phyloP scores from a whole-genome alignment of 345 rosid genomes.

The Brassica nigra region DNA sequence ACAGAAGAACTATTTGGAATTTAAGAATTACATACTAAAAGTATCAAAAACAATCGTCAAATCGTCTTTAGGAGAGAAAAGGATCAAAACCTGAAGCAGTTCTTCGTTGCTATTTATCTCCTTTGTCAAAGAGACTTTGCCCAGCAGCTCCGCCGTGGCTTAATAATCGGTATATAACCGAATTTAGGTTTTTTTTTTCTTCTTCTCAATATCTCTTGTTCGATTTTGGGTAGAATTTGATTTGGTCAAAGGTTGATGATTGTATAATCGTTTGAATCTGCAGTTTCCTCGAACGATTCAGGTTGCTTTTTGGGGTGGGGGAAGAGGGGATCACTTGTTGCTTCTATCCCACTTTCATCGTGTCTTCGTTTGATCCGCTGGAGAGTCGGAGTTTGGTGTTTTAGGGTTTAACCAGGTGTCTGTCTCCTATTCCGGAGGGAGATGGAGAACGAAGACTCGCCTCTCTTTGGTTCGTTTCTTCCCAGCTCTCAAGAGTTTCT shows the following conservation, averaged over 20 bases:
- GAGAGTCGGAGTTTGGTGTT: conserved; percentile 53
- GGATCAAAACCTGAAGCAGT: background rate
- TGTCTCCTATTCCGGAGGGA: background rate
- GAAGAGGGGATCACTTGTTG: conserved; percentile 18
- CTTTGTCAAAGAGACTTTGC: conserved; percentile 19
- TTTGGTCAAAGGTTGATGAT: background rate
- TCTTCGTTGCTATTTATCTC: background rate
- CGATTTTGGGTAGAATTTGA: background rate
- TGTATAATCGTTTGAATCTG: background rate
- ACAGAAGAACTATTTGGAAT: background rate
- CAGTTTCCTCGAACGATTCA: conserved; percentile 16
- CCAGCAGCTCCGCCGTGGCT: conserved; percentile 14
- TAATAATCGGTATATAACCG: background rate
- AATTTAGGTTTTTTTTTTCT: background rate
- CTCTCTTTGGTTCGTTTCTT: conserved; percentile 42
- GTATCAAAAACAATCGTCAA: background rate
- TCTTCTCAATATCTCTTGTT: too few relatives aligned
- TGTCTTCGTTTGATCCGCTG: conserved; percentile 42
- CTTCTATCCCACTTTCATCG: conserved; percentile 15
- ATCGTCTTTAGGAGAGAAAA: background rate
- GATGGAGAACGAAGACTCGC: conserved; percentile 63
- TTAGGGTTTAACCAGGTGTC: conserved; percentile 50
- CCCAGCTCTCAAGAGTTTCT: conserved; percentile 54
- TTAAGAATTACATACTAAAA: background rate
- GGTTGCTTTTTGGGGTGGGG: background rate